Base-by-base conservation (phyloP, 495 filamentous ascomycete genomes). In the Pseudomonodictys pantanalensis region DNA sequence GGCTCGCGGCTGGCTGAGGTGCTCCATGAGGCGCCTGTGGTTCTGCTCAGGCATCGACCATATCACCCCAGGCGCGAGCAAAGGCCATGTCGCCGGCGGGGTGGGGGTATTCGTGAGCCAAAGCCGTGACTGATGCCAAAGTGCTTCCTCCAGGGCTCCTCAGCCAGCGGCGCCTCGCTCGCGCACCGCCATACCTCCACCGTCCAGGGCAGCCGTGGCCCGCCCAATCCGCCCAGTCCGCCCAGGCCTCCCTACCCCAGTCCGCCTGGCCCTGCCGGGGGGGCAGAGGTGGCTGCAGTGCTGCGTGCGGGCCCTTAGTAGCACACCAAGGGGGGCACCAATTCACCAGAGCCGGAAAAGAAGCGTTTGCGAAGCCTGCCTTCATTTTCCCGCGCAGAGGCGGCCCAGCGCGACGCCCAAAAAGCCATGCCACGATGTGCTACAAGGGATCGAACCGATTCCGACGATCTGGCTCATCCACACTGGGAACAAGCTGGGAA, bases 381-480 rank as follows among this genome's bases (percentile, higher is more conserved):
- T 41, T 12, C 5, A n/a, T 41, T 41, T 41, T 4, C 38, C 38
- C 38, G 38, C 4, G 38, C 38, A 41, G 28, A 35, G 39, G 18
- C 47, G n/a, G 20, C 18, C 32, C 49, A n/a, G 30, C n/a, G 49
- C 6, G 20, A 7, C 46, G 20, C 22, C 41, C 47, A 49, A 33
- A 47, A 48, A 9, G n/a, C 51, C 47, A 58, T 60, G 43, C 55
- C 20, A 52, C 61, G 61, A 65, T 65, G 56, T 65, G 61, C 61
- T 49, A 58, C 55, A 59, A 64, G 60, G 60, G 60, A 56, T 52
- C 52, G 52, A 35, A 47, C 54, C 28, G 33, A 46, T 58, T 48
- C 62, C 62, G 62, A 55, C 62, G 62, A 65, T 65, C 62, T 65
- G 62, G 61, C 50, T 39, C 47, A 45, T n/a, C n/a, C 57, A 15